Evolutionary conservation across 768 basidiomycete species (phyloP).

Genomic region (Podaxis mareebaensis): DNA sequence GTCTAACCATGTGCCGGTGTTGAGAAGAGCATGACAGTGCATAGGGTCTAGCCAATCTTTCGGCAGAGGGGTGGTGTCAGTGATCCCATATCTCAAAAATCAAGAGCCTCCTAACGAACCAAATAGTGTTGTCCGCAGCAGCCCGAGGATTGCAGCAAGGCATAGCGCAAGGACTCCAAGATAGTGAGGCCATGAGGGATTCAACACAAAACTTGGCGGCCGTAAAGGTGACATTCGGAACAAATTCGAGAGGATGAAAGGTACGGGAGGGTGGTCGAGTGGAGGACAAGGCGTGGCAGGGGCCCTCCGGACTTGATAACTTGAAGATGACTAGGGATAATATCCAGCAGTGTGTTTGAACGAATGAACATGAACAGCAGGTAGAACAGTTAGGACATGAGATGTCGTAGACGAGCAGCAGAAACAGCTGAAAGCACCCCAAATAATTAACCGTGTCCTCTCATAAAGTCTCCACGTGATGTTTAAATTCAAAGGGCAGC

Average conservation of each 20-base stretch:
- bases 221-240: slow-evolving; percentile 23
- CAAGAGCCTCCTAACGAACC: slow-evolving; percentile 35
- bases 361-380: neutral
- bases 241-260: neutral
- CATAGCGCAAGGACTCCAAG: slow-evolving; percentile 37
- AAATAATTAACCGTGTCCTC: neutral
- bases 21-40: slow-evolving; percentile 72
- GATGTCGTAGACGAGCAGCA: neutral
- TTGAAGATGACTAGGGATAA: neutral
- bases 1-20: slow-evolving; percentile 80
- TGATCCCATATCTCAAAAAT: neutral
- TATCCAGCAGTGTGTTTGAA: slow-evolving; percentile 4
- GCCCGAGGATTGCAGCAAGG: slow-evolving; percentile 43
- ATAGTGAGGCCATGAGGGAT: slow-evolving; percentile 54
- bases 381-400: slow-evolving; percentile 1
- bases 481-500: neutral
- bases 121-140: slow-evolving; percentile 41
- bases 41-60: slow-evolving; percentile 73
- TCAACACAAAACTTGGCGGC: slow-evolving; percentile 29
- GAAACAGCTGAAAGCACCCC: too few relatives aligned
- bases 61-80: slow-evolving; percentile 1
- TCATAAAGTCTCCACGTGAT: neutral
- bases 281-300: neutral
- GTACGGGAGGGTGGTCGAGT: neutral
- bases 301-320: too few relatives aligned